Percentiles rank a stretch among this genome's conserved stretches.
phyloP scores from a whole-genome alignment of 2,329 filamentous ascomycete species.

The Penicillium occitanis region DNA sequence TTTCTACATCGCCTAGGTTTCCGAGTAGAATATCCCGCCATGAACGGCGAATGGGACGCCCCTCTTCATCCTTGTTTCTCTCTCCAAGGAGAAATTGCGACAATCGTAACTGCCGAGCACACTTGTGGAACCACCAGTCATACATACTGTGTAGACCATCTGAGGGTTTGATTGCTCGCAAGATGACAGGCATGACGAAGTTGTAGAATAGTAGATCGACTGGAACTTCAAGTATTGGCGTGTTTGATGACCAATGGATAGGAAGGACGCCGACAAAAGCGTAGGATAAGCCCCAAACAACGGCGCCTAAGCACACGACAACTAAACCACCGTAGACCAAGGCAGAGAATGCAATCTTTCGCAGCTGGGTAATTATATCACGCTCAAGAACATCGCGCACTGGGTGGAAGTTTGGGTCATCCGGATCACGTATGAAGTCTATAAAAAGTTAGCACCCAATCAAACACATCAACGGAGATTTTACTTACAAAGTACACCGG shows the following conservation, averaged over 20 bases:
- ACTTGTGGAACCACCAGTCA: constrained; percentile 92
- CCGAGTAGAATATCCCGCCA: constrained; percentile 51
- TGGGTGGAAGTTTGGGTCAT: constrained; percentile 97
- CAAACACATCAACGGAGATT: neutral
- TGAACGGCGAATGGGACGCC: constrained; percentile 60
- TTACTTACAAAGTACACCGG: constrained; percentile 82
- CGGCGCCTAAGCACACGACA: constrained; percentile 87
- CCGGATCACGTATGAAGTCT: constrained; percentile 97
- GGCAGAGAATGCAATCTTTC: constrained; percentile 94
- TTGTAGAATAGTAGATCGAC: constrained; percentile 95
- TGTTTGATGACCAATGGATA: constrained; percentile 89
- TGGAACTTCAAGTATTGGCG: constrained; percentile 90
- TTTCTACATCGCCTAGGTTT: constrained; percentile 40
- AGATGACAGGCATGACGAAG: constrained; percentile 84
- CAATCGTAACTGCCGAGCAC: constrained; percentile 74
- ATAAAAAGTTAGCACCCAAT: constrained; percentile 17
- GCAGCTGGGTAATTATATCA: constrained; percentile 84
- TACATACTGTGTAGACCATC: constrained; percentile 83
- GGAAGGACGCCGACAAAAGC: constrained; percentile 72
- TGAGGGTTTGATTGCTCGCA: constrained; percentile 80
- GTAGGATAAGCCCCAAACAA: constrained; percentile 84
- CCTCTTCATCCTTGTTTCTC: constrained; percentile 77
- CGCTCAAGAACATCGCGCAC: constrained; percentile 95
- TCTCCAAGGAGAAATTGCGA: constrained; percentile 94
- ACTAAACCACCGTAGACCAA: constrained; percentile 93